Conservation (phyloP, 208 protist species). For the Leishmania turanica region DNA sequence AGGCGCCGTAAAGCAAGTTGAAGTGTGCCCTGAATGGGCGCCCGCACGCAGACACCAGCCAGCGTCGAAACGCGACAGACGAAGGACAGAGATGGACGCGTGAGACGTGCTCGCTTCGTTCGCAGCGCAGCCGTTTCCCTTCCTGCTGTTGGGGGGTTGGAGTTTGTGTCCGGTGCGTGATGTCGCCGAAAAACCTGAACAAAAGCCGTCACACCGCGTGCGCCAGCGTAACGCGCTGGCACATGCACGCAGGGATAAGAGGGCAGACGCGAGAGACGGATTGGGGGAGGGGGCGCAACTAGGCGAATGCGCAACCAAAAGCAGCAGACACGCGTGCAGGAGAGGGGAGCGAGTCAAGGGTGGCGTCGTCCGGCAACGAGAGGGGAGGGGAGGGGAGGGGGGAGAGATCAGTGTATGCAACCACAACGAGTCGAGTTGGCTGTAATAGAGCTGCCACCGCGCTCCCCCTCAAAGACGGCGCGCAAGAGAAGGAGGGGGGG, state of each 20-base stretch:
- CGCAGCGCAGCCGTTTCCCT: no score
- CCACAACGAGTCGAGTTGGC: neutral
- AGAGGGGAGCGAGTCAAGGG: neutral
- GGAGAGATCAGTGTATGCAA: neutral
- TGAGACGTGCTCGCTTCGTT: neutral
- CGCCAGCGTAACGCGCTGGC: neutral
- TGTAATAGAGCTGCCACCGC: neutral
- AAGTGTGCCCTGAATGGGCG: neutral
- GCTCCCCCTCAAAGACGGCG: neutral
- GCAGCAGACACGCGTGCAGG: neutral
- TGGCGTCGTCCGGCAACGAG: neutral
- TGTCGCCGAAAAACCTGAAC: neutral
- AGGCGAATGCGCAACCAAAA: neutral
- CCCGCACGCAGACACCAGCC: neutral
- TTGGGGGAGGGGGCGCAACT: neutral
- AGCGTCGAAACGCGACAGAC: neutral
- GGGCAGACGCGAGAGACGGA: neutral
- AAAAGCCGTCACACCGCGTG: neutral
- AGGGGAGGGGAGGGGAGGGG: no score
- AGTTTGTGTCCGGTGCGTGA: neutral
- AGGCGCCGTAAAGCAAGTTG: neutral
- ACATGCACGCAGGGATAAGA: neutral
- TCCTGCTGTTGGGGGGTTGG: no score
- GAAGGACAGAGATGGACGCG: neutral
- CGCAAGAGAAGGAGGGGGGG: neutral